Evolutionary conservation across 805 yeast species (phyloP).

Genomic region (Peterozyma xylosa): DNA sequence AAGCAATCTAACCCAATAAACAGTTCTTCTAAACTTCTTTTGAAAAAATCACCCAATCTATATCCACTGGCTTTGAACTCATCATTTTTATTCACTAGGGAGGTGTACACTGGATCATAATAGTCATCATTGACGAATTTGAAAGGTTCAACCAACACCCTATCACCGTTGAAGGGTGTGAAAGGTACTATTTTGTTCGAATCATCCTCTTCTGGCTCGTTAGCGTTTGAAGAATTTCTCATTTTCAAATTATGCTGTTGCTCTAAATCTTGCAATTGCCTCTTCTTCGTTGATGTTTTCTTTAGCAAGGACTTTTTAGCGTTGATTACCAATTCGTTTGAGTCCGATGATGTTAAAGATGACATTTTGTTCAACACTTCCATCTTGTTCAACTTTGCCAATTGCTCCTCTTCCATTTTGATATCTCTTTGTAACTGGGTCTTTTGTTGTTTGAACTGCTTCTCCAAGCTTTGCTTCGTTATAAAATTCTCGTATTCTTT

Average conservation of each 20-base stretch:
- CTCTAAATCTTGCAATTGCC: constrained; percentile 38
- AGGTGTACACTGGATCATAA: constrained; percentile 51
- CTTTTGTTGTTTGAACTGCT: constrained; percentile 59
- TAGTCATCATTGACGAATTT: constrained; percentile 33
- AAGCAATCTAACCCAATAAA: constrained; percentile 85
- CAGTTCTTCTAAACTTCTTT: constrained; percentile 78
- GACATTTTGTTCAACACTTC: constrained; percentile 50
- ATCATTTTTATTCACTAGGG: constrained; percentile 35
- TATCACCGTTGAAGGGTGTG: constrained; percentile 92
- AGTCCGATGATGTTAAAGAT: constrained; percentile 17
- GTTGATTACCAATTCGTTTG: constrained; percentile 35
- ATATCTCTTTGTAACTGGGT: constrained; percentile 60
- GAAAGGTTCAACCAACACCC: constrained; percentile 49
- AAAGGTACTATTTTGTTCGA: constrained; percentile 47
- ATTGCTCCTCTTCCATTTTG: constrained; percentile 38
- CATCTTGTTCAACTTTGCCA: constrained; percentile 36
- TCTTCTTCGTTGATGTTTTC: constrained; percentile 58
- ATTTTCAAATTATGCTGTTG: constrained; percentile 17
- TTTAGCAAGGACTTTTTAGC: constrained; percentile 49
- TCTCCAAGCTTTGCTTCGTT: constrained; percentile 60
- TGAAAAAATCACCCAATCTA: constrained; percentile 59
- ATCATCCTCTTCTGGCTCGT: constrained; percentile 21
- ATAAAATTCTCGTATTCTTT: constrained; percentile 63
- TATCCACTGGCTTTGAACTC: constrained; percentile 85
- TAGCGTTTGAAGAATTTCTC: constrained; percentile 17